Evolutionary conservation across 495 filamentous ascomycete species (phyloP), one percentile per base, ranked within the genome.

Genomic region (Viridothelium virens): DNA sequence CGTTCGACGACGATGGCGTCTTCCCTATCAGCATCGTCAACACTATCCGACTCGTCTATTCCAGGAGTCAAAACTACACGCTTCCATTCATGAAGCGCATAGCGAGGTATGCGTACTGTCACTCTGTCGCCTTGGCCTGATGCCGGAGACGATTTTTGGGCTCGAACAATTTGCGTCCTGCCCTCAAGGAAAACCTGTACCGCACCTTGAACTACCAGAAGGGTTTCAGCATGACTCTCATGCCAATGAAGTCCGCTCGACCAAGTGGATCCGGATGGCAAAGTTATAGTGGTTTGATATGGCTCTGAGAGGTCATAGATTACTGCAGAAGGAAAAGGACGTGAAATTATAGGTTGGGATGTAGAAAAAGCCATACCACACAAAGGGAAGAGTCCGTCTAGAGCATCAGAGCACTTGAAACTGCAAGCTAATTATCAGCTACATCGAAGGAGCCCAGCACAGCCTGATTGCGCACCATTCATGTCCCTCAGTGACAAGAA

Each of bases 201-300:
- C 4, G 47, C 39, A 48, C 63, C 63, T 38, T 56, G 39, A n/a
- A 65, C 18, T 14, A 65, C 63, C 11, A 25, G 12, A n/a, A 65
- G 63, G 36, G 25, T 53, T 31, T 65, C 63, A 34, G 44, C 34
- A n/a, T 65, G 63, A 4, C 41, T 31, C 34, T 65, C 63, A 44
- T 65, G 63, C 63, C 63, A 65, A 25, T 65, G 63, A 36, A 65
- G 63, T 9, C 63, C 63, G 47, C 39, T 65, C n/a, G 39, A 48
- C 34, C 63, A 44, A 53, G 63, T 56, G 16, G 63, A 65, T 44
- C 63, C 63, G 12, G 47, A 11, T n/a, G 63, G 47, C 7, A 65
- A 34, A 44, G 63, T 65, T 18, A 65, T 65, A 12, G 63, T 65
- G 18, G 53, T 59, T 31, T 36, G 53, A 14, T 59, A 59, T 6